A percentile compares a stretch with the other conserved stretches of the same genome.
Conservation (phyloP, 257 asterid species). For the Salvia rosmarinus region DNA sequence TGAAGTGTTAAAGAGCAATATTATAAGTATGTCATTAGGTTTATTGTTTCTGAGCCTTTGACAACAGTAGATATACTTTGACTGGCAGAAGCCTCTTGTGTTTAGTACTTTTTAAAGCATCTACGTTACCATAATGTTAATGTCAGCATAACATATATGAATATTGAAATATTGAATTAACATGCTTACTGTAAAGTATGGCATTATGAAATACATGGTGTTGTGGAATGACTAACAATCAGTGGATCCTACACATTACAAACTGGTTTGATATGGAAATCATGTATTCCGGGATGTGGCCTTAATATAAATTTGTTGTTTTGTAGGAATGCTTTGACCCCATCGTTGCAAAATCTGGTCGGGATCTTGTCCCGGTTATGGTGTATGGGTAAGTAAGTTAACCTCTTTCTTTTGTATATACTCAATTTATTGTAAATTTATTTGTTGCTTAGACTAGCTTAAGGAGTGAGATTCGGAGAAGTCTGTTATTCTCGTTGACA, state of each 20-base stretch:
- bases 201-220: neutral
- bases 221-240: neutral
- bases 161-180: neutral
- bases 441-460: constrained; percentile 24
- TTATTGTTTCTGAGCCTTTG: neutral
- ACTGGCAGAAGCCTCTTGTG: constrained; percentile 5
- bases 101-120: neutral
- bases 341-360: constrained; percentile 88
- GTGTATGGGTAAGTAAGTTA: constrained; percentile 95
- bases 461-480: neutral
- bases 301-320: constrained; percentile 26
- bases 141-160: neutral
- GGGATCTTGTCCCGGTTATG: constrained; percentile 99
- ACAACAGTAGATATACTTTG: neutral
- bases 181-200: neutral
- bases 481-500: too few relatives aligned
- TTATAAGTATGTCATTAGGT: neutral
- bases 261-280: neutral
- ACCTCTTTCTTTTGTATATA: constrained; percentile 20
- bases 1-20: neutral
- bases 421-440: constrained; percentile 6
- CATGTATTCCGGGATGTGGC: neutral
- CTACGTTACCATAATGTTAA: neutral
- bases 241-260: neutral
- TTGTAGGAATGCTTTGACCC: constrained; percentile 99